Evolutionary conservation across 495 filamentous ascomycete genomes (phyloP), one percentile per base, ranked within the genome.

Genomic region (Aspergillus nidulans): DNA sequence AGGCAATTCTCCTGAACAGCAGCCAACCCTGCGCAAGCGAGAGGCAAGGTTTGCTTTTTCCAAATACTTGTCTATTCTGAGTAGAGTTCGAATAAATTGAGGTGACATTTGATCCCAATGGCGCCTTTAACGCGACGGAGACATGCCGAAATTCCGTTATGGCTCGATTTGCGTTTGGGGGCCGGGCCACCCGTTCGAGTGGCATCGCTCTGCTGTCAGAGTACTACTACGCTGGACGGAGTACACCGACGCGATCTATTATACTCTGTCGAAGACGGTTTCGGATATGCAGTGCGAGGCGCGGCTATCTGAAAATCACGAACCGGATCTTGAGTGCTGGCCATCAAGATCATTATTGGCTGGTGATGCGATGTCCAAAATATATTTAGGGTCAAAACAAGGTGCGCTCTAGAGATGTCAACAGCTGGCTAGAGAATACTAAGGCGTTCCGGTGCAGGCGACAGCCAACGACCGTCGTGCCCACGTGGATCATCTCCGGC

Each of bases 401-500:
- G 44, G 43, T 55, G 26, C 8, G 41, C 40, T 45, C 51, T 46
- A 53, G 51, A 25, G 51, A 53, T 19, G 43, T 49, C 52, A 49
- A 34, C 43, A 20, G 43, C 20, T 55, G 34, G 44, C 41, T 55
- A 48, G 45, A 39, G 21, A 44, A 39, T 55, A 50, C 46, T 45
- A 51, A 56, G 28, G n/a, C 39, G 39, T 24, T 46, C 39, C 30
- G 40, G 46, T 38, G 39, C 23, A 44, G 20, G 39, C 46, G 23
- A 32, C 32, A 55, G 52, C 52, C 52, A 55, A 55, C 52, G 40
- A 48, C 16, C 16, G 47, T 16, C 36, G 54, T 3, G 43, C 49
- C 56, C 60, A 63, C 60, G 60, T 63, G 60, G 60, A 61, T 61
- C 54, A 57, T 34, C 28, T 48, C 47, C 30, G 23, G 53, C 53